Evolutionary conservation across 2,329 filamentous ascomycete genomes (phyloP), one percentile per base, ranked within the genome.

Genomic region (Coniochaeta sp.): DNA sequence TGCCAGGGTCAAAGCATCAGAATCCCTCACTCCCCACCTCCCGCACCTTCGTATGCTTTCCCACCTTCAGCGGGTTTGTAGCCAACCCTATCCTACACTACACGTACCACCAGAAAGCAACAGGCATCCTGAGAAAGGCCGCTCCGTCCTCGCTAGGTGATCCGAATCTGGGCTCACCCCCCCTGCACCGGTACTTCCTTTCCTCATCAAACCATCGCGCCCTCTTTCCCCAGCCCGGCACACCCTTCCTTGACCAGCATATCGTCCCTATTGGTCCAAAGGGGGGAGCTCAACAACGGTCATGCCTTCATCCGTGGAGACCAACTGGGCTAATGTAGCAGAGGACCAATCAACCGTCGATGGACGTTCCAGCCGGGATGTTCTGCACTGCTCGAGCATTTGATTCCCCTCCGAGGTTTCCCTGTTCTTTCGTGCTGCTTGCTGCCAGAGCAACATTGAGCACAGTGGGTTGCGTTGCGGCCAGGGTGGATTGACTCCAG

Each of bases 281-380:
- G 70, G 12, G 69, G 66, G 68, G 72, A 71, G 66, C 70, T 75
- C 72, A 70, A 76, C 76, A 77, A 78, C 77, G 74, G 77, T 76
- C 77, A 81, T 80, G 78, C 77, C 75, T 76, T 78, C 74, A 76
- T 76, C 76, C 77, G 77, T 74, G 71, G 72, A 74, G 71, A 76
- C 71, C 70, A 57, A 69, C 73, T 73, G 70, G 73, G 71, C 74
- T 75, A 73, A 75, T 73, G 74, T 78, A 70, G 72, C 70, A 67
- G 72, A 74, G 70, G 71, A 70, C 76, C 76, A 77, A 78, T 79
- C 67, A 72, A 66, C 67, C 64, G 62, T 66, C 67, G 68, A 64
- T 66, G 69, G 66, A 70, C 70, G 69, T 72, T 70, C 73, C 71
- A 75, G 72, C 72, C 73, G 74, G 75, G 73, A 73, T 74, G 70